Conservation (phyloP, 2,329 filamentous ascomycete genomes). For the Zymoseptoria passerinii region DNA sequence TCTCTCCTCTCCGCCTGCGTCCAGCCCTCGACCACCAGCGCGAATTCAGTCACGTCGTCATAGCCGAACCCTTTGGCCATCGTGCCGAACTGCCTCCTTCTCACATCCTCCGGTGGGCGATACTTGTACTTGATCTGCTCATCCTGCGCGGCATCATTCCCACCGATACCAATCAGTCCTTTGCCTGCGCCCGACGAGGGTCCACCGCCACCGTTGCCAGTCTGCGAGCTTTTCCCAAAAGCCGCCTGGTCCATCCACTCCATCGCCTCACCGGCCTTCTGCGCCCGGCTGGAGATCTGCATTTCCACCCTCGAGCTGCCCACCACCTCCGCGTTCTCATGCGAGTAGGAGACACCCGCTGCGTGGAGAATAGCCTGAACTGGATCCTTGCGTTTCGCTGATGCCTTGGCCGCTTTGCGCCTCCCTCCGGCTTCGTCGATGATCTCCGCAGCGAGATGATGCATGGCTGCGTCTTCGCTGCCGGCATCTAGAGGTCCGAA, state of each 20-base stretch:
- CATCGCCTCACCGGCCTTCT: constrained; percentile 48
- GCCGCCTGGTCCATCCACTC: constrained; percentile 41
- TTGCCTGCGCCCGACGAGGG: constrained; percentile 11
- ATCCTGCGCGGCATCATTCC: constrained; percentile 2
- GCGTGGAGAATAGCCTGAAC: constrained; percentile 81
- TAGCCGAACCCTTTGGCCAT: constrained; percentile 80
- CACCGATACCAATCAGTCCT: background rate
- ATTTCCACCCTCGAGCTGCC: constrained; percentile 89
- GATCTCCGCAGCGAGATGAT: constrained; percentile 60
- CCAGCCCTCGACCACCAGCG: constrained; percentile 82
- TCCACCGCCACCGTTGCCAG: constrained; percentile 31
- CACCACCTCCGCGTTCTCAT: constrained; percentile 92
- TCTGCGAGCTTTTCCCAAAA: constrained; percentile 38
- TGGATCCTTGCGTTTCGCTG: constrained; percentile 52
- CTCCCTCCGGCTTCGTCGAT: constrained; percentile 31
- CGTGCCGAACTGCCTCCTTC: constrained; percentile 75
- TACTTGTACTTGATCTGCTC: constrained; percentile 50
- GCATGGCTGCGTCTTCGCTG: constrained; percentile 59
- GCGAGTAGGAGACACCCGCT: constrained; percentile 88
- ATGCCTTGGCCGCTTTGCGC: constrained; percentile 30
- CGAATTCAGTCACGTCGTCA: constrained; percentile 70
- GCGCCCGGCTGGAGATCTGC: constrained; percentile 67
- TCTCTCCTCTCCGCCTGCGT: constrained; percentile 72
- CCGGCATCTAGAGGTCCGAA: constrained; percentile 33
- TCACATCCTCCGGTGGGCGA: constrained; percentile 65